A percentile compares a stretch with the other conserved stretches of the same genome.
These are phyloP conservation scores for Cydonia oblonga DNA, from an alignment of 331 rosid genomes.

Conservation along the genomic window DNA sequence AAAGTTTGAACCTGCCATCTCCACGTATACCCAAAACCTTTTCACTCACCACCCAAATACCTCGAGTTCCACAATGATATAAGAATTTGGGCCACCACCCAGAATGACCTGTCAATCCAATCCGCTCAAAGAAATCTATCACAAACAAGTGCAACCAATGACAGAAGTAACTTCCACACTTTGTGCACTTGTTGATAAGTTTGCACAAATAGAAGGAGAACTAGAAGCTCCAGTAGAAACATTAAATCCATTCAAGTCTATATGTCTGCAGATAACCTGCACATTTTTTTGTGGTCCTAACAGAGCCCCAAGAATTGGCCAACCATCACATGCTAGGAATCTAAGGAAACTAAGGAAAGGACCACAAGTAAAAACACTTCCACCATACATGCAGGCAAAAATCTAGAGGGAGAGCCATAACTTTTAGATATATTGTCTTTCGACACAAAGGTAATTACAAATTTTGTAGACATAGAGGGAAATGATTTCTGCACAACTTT, in stretches of 20 bases:
- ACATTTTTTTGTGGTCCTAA: conserved; percentile 1
- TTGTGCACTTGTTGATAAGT: no score
- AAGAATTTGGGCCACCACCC: not conserved
- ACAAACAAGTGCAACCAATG: no score
- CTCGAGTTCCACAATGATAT: not conserved
- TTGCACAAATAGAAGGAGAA: not conserved
- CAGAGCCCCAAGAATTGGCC: not conserved
- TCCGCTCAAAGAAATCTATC: no score
- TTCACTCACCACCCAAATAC: not conserved
- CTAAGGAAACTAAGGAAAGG: not conserved
- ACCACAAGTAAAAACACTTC: not conserved
- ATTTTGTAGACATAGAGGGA: no score
- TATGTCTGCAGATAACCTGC: not conserved
- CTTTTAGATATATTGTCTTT: not conserved
- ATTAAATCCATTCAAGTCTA: not conserved
- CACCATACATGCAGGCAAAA: not conserved
- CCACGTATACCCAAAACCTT: not conserved
- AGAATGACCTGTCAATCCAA: not conserved
- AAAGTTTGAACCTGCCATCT: not conserved
- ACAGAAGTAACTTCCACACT: no score
- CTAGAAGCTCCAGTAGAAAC: not conserved
- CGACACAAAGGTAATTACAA: not conserved
- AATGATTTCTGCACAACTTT: no score
- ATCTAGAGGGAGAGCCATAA: not conserved
- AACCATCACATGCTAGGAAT: not conserved